These are phyloP conservation scores for Trypanosoma scelopori DNA, from an alignment of 208 protist genomes.

Conservation along the genomic window DNA sequence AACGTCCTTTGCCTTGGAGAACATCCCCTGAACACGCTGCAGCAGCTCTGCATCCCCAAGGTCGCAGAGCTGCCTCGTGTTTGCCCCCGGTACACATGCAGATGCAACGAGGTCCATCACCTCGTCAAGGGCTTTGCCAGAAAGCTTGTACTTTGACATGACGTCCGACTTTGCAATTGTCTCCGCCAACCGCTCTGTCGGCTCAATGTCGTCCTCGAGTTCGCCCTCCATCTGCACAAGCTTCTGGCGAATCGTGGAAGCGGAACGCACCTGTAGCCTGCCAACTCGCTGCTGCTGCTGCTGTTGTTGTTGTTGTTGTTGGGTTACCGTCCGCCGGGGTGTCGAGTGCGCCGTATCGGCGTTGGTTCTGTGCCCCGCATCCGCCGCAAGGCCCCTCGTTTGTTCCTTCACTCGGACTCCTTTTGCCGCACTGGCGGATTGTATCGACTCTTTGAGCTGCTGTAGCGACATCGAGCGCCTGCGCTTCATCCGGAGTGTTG, in stretches of 20 bases:
- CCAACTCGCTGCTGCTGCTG: neutral
- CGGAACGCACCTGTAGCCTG: conserved; percentile 17
- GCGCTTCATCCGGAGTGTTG: conserved; percentile 73
- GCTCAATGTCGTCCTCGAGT: conserved; percentile 62
- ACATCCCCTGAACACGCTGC: conserved; percentile 49
- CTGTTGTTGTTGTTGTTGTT: no score
- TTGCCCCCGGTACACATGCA: conserved; percentile 69
- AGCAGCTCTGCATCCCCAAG: conserved; percentile 58
- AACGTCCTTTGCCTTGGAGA: conserved; percentile 68
- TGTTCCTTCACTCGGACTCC: neutral
- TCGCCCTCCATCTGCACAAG: conserved; percentile 52
- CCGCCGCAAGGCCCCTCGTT: neutral
- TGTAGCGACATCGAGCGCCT: conserved; percentile 31
- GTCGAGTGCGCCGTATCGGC: neutral
- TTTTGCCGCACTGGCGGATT: conserved; percentile 7
- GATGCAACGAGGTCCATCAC: conserved; percentile 81
- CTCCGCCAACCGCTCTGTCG: conserved; percentile 67
- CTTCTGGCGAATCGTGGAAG: conserved; percentile 50
- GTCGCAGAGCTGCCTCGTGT: conserved; percentile 71
- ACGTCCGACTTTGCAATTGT: conserved; percentile 88
- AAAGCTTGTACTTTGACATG: conserved; percentile 95
- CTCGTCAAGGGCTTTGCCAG: conserved; percentile 90
- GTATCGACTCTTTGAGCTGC: conserved; percentile 22
- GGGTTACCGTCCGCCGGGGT: neutral
- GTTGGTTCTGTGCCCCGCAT: neutral